Evolutionary conservation across 1,284 basidiomycete species (phyloP), one percentile per base, ranked within the genome.

Genomic region (Porphyrellus sp.): DNA sequence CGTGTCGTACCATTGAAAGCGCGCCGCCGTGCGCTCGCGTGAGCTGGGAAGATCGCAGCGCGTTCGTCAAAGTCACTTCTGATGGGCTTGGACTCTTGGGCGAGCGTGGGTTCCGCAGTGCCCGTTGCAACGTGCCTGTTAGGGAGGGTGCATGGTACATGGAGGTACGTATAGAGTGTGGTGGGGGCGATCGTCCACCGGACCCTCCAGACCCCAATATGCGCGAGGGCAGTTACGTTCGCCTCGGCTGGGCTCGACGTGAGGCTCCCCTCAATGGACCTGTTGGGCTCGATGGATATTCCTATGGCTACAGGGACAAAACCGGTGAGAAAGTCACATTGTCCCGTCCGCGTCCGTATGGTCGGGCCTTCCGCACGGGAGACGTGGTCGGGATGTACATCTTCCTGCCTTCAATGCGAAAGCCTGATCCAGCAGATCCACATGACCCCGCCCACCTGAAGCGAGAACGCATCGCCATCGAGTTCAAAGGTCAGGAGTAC

Each of bases 361-460:
- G 88, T 11, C 74, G 76, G 27, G 62, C 83, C 0, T 96, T 92
- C 68, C 76, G 76, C 40, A 81, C 91, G 0, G 94, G 94, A 13
- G 93, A 98, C 70, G 86, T 95, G 7, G 77, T 99, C 37, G 97
- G 97, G 8, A 86, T 98, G 79, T 95, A 93, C 70, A 89, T 97
- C 51, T 91, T 83, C 45, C 81, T 99, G 3, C 96, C 96, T 2
- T 76, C 81, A 0, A 78, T 80, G 35, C 77, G 80, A 31, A 67
- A 76, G 58, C 77, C 82, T 7, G 72, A 80, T 60, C 72, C 71
- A 41, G 75, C 80, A 40, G 83, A 88, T 61, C 76, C 78, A 3
- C 70, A 82, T 62, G 91, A 96, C 65, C 83, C 87, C 1, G 87
- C 86, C 1, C 83, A 85, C 59, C 73, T 95, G 55, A 83, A 86